A percentile compares a stretch with the other conserved stretches of the same genome.
Evolutionary conservation across 495 filamentous ascomycete species (phyloP).

Genomic region (Neurospora sublineolata): DNA sequence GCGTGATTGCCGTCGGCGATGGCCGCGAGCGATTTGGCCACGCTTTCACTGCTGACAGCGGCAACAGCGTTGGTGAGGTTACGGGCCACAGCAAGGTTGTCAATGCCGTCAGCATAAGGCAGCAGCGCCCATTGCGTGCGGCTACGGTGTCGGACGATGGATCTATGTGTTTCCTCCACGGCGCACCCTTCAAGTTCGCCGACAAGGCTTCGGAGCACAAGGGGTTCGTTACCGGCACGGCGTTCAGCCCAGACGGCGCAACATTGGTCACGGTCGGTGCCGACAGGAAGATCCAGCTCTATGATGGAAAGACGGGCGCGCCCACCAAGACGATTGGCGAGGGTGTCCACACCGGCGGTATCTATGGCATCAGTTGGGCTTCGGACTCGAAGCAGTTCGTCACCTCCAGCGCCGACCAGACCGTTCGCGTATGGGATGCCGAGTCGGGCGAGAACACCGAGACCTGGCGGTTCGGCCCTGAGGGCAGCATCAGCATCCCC

Average conservation of each 20-base stretch:
- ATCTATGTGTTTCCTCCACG: conserved; percentile 82
- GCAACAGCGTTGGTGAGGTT: conserved; percentile 91
- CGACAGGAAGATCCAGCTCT: conserved; percentile 82
- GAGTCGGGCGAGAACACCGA: conserved; percentile 64
- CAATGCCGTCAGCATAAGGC: conserved; percentile 82
- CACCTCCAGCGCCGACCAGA: conserved; percentile 87
- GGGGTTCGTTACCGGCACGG: conserved; percentile 77
- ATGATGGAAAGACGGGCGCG: conserved; percentile 91
- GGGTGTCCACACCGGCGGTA: conserved; percentile 76
- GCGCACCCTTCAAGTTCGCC: conserved; percentile 89
- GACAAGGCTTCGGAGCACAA: conserved; percentile 63
- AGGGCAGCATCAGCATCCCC: conserved; percentile 56
- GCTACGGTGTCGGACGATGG: conserved; percentile 86
- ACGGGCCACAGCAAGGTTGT: conserved; percentile 80
- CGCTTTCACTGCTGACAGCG: conserved; percentile 89
- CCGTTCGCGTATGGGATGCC: conserved; percentile 80
- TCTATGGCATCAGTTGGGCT: conserved; percentile 84
- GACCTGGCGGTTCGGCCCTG: conserved; percentile 80
- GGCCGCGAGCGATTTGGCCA: conserved; percentile 90
- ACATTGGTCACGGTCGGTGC: conserved; percentile 78
- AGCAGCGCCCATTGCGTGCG: conserved; percentile 78
- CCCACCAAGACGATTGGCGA: conserved; percentile 64
- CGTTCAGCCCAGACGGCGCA: conserved; percentile 82
- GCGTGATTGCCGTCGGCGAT: conserved; percentile 90
- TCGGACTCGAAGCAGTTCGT: conserved; percentile 80